phyloP scores from a whole-genome alignment of 1,139 yeast genomes.

The Pichia kudriavzevii region DNA sequence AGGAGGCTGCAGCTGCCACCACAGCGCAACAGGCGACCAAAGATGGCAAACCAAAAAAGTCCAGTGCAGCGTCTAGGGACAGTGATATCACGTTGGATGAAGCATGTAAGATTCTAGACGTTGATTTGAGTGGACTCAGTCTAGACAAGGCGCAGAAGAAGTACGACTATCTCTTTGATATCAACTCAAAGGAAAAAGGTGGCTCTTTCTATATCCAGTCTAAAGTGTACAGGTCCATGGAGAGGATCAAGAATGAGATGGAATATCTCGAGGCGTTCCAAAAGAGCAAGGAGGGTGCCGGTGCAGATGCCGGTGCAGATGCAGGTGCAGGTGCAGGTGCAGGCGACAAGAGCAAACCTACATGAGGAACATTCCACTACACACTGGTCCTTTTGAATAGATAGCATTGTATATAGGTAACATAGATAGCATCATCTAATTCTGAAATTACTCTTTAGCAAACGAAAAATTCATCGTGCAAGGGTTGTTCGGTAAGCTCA shows the following conservation, averaged over 20 bases:
- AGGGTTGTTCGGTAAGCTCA: too few relatives aligned
- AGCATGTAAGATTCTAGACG: constrained; percentile 82
- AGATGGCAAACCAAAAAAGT: constrained; percentile 40
- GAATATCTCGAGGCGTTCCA: constrained; percentile 34
- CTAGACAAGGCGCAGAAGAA: constrained; percentile 63
- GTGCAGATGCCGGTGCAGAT: not conserved
- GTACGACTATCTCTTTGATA: constrained; percentile 76
- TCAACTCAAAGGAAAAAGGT: constrained; percentile 88
- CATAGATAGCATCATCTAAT: too few relatives aligned
- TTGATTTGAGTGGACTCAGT: constrained; percentile 50
- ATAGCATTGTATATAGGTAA: too few relatives aligned
- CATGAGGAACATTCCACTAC: too few relatives aligned
- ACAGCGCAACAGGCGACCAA: constrained; percentile 60
- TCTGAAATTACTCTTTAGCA: too few relatives aligned
- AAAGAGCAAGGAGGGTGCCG: constrained; percentile 14
- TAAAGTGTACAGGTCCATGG: constrained; percentile 82
- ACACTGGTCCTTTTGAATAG: too few relatives aligned
- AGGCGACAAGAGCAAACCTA: constrained; percentile 3
- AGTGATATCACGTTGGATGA: constrained; percentile 85
- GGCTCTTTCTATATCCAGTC: constrained; percentile 90
- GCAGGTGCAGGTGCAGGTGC: constrained; percentile 2
- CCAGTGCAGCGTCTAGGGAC: constrained; percentile 35
- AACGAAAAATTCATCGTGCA: too few relatives aligned
- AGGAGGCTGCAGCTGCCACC: constrained; percentile 87
- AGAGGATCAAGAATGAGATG: constrained; percentile 49